Base-by-base conservation (phyloP, 306 rosid genomes). In the Parietaria judaica region DNA sequence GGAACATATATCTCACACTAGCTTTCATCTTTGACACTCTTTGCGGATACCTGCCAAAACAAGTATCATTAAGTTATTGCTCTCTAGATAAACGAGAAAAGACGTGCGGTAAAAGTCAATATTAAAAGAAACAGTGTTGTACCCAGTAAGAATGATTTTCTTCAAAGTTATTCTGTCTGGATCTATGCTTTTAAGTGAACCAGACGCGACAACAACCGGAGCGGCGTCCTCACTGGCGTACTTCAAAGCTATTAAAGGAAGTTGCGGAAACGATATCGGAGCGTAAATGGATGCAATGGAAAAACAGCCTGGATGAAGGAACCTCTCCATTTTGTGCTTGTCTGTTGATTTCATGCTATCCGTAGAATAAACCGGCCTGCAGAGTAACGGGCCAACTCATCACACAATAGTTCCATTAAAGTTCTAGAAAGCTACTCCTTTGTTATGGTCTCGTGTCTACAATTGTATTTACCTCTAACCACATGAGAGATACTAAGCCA, bases 281-380 rank as follows among this genome's bases (percentile, higher is more conserved):
- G 95, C 99, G 73, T 79, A 92, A 56, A 88, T 71, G 50, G 99
- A 88, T 14, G 96, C 99, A 31, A 88, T 75, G 43, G 88, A 82
- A 73, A 88, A 92, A 17, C 85, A 82, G 52, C 99, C 99, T 34
- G 83, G 74, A 84, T 86, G 99, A 69, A 92, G 99, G 83, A 92
- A 92, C 74, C 97, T 86, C 81, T 92, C 99, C 99, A 92, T 82
- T 77, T 92, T 92, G 85, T 81, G 83, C 89, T 92, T 92, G 81
- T 92, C 82, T 5, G 50, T 1, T 23, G 95, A 81, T 68, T 79
- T 86, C 51, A 86, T 82, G 80, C 72, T 80, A 69, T 92, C 95
- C 49, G 81, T 62, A 54, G 99, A 92, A 76, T 82, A 92, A 68
- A 85, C 43, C 57, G 99, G 96, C 84, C 96, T 90, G 85, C 76